These are phyloP conservation scores for Pichia cactophila DNA, from an alignment of 1,139 yeast species.

Conservation along the genomic window DNA sequence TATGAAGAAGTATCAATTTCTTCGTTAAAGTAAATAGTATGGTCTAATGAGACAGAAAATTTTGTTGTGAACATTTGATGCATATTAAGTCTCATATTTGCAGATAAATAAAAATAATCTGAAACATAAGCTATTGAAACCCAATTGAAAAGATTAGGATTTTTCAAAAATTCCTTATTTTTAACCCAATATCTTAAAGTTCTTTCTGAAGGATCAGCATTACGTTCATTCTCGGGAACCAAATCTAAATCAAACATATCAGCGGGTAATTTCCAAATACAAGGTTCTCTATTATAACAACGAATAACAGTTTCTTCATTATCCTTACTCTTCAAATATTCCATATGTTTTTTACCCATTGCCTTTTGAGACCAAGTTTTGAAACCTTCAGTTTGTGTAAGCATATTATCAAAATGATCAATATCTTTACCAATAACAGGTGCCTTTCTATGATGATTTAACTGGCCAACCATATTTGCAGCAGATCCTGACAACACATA, in stretches of 20 bases:
- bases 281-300: constrained; percentile 31
- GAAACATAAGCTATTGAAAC: constrained; percentile 58
- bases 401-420: constrained; percentile 27
- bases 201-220: constrained; percentile 32
- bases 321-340: constrained; percentile 15
- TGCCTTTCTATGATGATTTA: constrained; percentile 22
- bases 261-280: constrained; percentile 38
- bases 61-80: constrained; percentile 34
- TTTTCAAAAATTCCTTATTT: constrained; percentile 31
- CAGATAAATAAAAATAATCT: constrained; percentile 50
- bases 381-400: constrained; percentile 26
- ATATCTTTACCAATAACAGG: constrained; percentile 27
- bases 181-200: constrained; percentile 37
- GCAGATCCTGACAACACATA: constrained; percentile 28
- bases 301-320: constrained; percentile 18
- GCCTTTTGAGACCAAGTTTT: constrained; percentile 24
- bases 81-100: constrained; percentile 39
- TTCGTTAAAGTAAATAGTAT: constrained; percentile 58
- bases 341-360: constrained; percentile 17
- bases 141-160: constrained; percentile 38
- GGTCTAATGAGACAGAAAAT: constrained; percentile 59
- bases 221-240: constrained; percentile 26
- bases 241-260: constrained; percentile 29
- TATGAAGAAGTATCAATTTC: constrained; percentile 45
- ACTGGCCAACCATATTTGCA: constrained; percentile 24